phyloP scores from a whole-genome alignment of 129 eudicot species.

The Heracleum sosnowskyi region DNA sequence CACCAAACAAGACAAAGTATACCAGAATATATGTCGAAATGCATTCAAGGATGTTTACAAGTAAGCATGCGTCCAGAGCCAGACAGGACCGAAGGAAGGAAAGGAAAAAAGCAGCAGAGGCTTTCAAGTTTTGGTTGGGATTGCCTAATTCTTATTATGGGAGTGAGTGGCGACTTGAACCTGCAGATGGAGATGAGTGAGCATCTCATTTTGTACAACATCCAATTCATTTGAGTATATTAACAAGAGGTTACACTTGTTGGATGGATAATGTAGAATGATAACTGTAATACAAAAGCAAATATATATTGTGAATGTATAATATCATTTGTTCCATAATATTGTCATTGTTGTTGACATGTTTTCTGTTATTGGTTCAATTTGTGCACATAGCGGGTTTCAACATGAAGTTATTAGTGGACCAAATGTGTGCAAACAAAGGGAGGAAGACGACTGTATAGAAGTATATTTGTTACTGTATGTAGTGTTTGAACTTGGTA shows the following conservation, averaged over 20 bases:
- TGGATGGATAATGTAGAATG: neutral
- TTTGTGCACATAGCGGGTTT: neutral
- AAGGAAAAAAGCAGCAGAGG: conserved; percentile 91
- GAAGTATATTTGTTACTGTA: neutral
- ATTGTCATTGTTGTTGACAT: neutral
- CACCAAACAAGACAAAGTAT: conserved; percentile 79
- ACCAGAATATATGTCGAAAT: conserved; percentile 87
- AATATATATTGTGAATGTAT: conserved; percentile 1
- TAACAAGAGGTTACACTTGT: neutral
- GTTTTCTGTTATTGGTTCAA: neutral
- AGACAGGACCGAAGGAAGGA: conserved; percentile 82
- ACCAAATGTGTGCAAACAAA: neutral
- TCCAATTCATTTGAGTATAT: neutral
- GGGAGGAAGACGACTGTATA: neutral
- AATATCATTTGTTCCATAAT: neutral
- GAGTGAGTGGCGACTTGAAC: conserved; percentile 79
- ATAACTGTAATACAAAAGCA: neutral
- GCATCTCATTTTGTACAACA: conserved; percentile 13
- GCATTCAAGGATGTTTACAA: conserved; percentile 99
- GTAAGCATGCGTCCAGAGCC: conserved; percentile 94
- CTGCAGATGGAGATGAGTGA: conserved; percentile 38
- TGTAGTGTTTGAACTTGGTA: too few species aligned
- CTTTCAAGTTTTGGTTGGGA: conserved; percentile 97
- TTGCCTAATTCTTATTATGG: conserved; percentile 87
- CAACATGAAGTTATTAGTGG: neutral